These are phyloP conservation scores for Mortierella alpina DNA, from an alignment of 192 early-diverging fungal species.

Conservation along the genomic window DNA sequence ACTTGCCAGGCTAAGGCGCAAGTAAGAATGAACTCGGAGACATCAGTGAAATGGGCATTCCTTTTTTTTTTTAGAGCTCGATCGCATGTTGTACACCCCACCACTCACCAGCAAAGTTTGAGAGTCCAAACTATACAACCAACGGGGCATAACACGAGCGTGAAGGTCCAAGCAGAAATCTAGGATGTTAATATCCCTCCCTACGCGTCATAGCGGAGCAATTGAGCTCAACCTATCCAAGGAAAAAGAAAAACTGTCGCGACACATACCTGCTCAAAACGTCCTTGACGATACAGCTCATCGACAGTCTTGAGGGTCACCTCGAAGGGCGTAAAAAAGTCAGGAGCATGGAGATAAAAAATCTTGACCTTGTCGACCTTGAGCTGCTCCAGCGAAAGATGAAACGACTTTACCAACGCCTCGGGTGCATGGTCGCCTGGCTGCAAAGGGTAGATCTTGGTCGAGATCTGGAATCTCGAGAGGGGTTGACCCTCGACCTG, in stretches of 20 bases:
- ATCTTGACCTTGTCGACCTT: conserved; percentile 64
- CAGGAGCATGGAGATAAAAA: conserved; percentile 74
- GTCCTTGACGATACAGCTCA: conserved; percentile 65
- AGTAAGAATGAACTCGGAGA: too few relatives aligned
- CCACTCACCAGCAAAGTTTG: conserved; percentile 22
- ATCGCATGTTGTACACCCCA: too few relatives aligned
- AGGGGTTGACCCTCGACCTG: conserved; percentile 12
- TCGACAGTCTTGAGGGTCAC: conserved; percentile 64
- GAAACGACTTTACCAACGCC: conserved; percentile 28
- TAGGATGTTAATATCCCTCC: too few relatives aligned
- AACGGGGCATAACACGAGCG: background rate
- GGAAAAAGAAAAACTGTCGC: background rate
- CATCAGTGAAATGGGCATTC: too few relatives aligned
- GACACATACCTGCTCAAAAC: conserved; percentile 48
- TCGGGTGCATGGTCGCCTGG: conserved; percentile 46
- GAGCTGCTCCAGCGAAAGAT: conserved; percentile 59
- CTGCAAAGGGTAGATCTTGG: conserved; percentile 46
- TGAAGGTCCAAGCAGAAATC: background rate
- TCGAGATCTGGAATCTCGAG: conserved; percentile 57
- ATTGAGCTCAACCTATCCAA: background rate
- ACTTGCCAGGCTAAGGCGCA: conserved; percentile 31
- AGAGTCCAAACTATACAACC: conserved; percentile 38
- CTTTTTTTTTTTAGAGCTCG: too few relatives aligned
- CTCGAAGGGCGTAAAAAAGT: conserved; percentile 63
- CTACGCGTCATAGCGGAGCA: background rate